Base-by-base conservation (phyloP, 2,329 filamentous ascomycete genomes). In the Penicillium sp. region DNA sequence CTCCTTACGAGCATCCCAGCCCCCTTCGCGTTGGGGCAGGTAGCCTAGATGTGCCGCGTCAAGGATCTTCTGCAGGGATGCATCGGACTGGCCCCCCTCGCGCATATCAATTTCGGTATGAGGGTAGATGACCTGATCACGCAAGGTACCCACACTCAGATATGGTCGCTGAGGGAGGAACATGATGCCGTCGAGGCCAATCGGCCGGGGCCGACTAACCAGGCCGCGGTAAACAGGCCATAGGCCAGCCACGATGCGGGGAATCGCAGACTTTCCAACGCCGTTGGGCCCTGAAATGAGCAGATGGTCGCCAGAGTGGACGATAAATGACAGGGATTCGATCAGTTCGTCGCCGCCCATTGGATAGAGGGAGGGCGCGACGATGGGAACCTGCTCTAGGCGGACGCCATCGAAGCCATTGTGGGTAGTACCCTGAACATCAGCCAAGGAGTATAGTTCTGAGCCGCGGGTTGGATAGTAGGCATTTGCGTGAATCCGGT, bases 81-180 rank as follows among this genome's bases (percentile, higher is more conserved):
- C 82, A 73, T 99, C 95, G 2, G 85, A 87, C 69, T 89, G 88
- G 16, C 89, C 87, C 63, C 89, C 89, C 61, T 91, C 88, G 33
- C 87, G 89, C 95, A 99, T 98, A 71, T 99, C 95, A 45, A 93
- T 82, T 73, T 96, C 94, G 6, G 92, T 94, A 70, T 99, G 93
- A 0, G 95, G 95, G 70, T 99, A 99, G 73, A 98, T 97, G 71
- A 99, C 92, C 79, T 99, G 96, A 71, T 99, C 96, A 28, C 95
- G 89, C 10, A 98, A 83, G 1, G 95, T 98, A 38, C 95, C 95
- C 25, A 94, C 90, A 75, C 89, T 94, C 37, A 98, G 85, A 71
- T 98, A 98, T 0, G 94, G 93, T 16, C 94, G 85, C 76, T 99
- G 95, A 0, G 95, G 95, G 11, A 99, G 84, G 79, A 99, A 98